Evolutionary conservation across 2,329 filamentous ascomycete genomes (phyloP).

Genomic region (Hypoxylon sp.): DNA sequence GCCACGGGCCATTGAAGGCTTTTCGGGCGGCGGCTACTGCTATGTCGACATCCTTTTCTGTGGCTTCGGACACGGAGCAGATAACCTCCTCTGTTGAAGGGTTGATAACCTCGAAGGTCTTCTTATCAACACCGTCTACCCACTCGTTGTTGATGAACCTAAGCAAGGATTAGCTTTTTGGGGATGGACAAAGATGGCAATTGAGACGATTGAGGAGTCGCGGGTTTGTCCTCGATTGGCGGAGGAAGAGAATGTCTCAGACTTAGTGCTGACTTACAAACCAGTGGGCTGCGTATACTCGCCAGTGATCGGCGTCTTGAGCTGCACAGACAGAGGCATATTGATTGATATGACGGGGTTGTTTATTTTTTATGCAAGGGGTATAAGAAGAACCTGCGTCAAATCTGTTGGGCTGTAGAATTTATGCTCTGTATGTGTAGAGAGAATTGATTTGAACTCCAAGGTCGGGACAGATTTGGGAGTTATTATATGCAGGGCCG

Average conservation of each 20-base stretch:
- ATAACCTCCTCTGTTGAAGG: constrained; percentile 88
- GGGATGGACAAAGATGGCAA: constrained; percentile 28
- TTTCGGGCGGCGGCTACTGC: constrained; percentile 89
- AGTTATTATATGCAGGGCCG: constrained; percentile 23
- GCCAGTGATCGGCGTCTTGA: constrained; percentile 78
- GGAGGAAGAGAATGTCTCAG: not conserved
- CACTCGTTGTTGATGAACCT: constrained; percentile 96
- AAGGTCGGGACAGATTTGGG: constrained; percentile 2
- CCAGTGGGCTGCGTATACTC: constrained; percentile 72
- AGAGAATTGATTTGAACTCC: not conserved
- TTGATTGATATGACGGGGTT: constrained; percentile 39
- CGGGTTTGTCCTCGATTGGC: constrained; percentile 24
- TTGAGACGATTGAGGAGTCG: constrained; percentile 17
- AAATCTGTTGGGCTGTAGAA: constrained; percentile 14
- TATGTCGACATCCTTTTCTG: constrained; percentile 86
- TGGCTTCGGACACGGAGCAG: constrained; percentile 84
- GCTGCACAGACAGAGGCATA: constrained; percentile 69
- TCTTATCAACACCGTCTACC: constrained; percentile 85
- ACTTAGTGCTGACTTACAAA: constrained; percentile 63
- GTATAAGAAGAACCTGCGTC: constrained; percentile 15
- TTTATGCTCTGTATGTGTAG: constrained; percentile 13
- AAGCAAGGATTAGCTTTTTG: constrained; percentile 51
- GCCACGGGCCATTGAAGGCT: constrained; percentile 84
- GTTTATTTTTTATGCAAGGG: constrained; percentile 20
- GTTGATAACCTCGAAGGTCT: constrained; percentile 94